phyloP scores from a whole-genome alignment of 1,139 yeast species.

The Hansenula sp. region DNA sequence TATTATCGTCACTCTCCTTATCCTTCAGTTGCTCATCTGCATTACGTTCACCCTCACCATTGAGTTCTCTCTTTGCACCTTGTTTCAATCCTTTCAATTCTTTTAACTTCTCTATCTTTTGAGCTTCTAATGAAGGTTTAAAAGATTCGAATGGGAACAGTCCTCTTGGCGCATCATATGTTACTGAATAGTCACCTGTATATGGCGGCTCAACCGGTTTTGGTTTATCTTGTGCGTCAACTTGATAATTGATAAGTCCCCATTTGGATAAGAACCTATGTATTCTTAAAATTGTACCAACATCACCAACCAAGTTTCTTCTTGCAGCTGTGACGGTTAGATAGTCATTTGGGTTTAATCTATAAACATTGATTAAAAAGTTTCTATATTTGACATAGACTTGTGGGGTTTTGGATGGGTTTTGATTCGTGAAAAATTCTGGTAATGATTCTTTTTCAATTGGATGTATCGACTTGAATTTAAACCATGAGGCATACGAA shows the following conservation, averaged over 20 bases:
- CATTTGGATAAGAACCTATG: conserved; percentile 89
- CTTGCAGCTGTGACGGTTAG: conserved; percentile 92
- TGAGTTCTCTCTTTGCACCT: conserved; percentile 8
- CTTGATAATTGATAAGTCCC: conserved; percentile 97
- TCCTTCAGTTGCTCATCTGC: conserved; percentile 1
- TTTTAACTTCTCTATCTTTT: conserved; percentile 55
- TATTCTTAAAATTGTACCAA: conserved; percentile 85
- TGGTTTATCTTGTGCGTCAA: conserved; percentile 64
- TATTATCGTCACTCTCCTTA: conserved; percentile 7
- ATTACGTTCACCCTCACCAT: conserved; percentile 8
- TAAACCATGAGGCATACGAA: conserved; percentile 90
- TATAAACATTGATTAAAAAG: conserved; percentile 88
- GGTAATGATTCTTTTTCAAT: conserved; percentile 76
- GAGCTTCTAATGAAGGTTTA: conserved; percentile 48
- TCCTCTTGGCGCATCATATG: conserved; percentile 91
- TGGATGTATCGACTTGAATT: conserved; percentile 61
- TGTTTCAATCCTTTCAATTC: conserved; percentile 36
- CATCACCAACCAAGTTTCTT: conserved; percentile 94
- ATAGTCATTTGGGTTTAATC: conserved; percentile 90
- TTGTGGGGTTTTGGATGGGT: conserved; percentile 83
- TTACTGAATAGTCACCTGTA: conserved; percentile 65
- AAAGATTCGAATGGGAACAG: conserved; percentile 88
- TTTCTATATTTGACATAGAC: conserved; percentile 86
- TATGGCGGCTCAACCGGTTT: conserved; percentile 68
- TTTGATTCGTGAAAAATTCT: conserved; percentile 77